Percentiles rank a stretch among this genome's conserved stretches.
These are phyloP conservation scores for Maudiozyma barnettii DNA, from an alignment of 805 yeast genomes.

Conservation along the genomic window DNA sequence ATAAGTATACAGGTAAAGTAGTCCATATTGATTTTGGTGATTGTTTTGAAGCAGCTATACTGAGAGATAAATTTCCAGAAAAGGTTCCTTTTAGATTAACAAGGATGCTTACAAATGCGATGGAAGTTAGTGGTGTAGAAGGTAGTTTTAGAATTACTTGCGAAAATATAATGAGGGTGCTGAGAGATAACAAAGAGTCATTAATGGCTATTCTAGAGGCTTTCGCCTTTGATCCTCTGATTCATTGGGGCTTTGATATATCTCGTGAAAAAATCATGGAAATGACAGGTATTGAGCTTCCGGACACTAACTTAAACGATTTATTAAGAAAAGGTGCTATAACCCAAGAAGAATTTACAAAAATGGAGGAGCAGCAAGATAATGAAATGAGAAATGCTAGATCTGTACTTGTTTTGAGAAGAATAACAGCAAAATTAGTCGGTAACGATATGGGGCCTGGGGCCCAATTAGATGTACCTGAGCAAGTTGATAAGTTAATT, in stretches of 20 bases:
- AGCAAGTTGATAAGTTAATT: conserved; percentile 87
- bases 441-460: conserved; percentile 84
- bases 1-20: conserved; percentile 88
- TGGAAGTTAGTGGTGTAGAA: conserved; percentile 98
- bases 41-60: conserved; percentile 95
- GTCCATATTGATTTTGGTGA: conserved; percentile 98
- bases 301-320: conserved; percentile 61
- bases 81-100: conserved; percentile 96
- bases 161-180: conserved; percentile 92
- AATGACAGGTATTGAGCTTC: conserved; percentile 60
- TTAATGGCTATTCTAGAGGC: conserved; percentile 97
- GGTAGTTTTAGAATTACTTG: conserved; percentile 95
- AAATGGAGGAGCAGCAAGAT: conserved; percentile 56
- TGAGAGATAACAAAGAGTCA: conserved; percentile 90
- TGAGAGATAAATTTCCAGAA: conserved; percentile 95
- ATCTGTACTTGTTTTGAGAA: conserved; percentile 77
- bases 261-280: conserved; percentile 73
- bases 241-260: conserved; percentile 96
- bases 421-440: conserved; percentile 85
- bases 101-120: conserved; percentile 93
- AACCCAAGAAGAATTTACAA: conserved; percentile 65
- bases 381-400: conserved; percentile 77
- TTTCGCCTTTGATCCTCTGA: conserved; percentile 95
- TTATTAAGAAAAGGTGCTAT: conserved; percentile 62
- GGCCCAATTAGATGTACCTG: conserved; percentile 65